phyloP scores from a whole-genome alignment of 2,329 filamentous ascomycete species.

The Beauveria pseudobassiana region DNA sequence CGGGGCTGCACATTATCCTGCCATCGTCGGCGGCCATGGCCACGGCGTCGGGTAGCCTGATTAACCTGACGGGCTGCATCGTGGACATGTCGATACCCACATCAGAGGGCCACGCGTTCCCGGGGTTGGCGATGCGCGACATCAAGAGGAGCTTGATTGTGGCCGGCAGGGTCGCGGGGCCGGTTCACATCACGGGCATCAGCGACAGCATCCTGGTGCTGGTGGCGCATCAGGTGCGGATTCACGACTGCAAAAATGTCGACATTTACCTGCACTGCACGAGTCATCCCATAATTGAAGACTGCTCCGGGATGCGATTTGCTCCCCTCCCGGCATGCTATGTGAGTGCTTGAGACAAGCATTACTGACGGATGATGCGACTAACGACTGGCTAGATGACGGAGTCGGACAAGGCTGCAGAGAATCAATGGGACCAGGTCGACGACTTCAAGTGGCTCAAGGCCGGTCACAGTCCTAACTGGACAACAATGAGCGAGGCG shows the following conservation, averaged over 20 bases:
- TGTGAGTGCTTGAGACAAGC: constrained; percentile 40
- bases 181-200: constrained; percentile 75
- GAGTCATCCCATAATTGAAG: constrained; percentile 89
- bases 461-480: constrained; percentile 78
- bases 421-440: constrained; percentile 80
- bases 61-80: constrained; percentile 61
- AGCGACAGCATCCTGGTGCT: constrained; percentile 69
- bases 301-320: constrained; percentile 73
- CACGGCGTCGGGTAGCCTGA: constrained; percentile 66
- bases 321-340: constrained; percentile 63
- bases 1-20: constrained; percentile 66
- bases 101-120: constrained; percentile 52
- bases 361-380: background rate
- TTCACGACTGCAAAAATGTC: constrained; percentile 78
- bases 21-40: constrained; percentile 63
- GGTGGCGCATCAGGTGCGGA: constrained; percentile 77
- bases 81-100: constrained; percentile 72
- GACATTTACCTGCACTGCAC: constrained; percentile 76
- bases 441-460: constrained; percentile 99
- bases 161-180: constrained; percentile 69
- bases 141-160: constrained; percentile 66
- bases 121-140: constrained; percentile 59
- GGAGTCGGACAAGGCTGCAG: constrained; percentile 23
- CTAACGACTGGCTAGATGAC: constrained; percentile 16
- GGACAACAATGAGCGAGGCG: constrained; percentile 59